Base-by-base conservation (phyloP, 352 stramenopile genomes). In the Aphanomyces invadans region DNA sequence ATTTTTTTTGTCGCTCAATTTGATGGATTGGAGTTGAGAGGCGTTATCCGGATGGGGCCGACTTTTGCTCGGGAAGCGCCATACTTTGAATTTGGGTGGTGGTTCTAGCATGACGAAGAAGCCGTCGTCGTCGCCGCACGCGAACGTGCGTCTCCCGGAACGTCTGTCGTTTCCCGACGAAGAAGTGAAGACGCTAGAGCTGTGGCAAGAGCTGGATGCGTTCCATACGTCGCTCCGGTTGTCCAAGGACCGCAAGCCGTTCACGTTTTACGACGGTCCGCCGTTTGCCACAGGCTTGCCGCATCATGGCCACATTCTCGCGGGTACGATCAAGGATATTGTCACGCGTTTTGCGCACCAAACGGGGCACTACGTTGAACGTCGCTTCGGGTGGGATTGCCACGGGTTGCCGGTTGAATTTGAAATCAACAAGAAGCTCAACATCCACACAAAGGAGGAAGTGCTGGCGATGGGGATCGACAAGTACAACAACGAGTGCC, bases 271-370 rank as follows among this genome's bases (percentile, higher is more conserved):
- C 80, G 97, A 99, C 76, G 97, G 97, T 0, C 97, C 97, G 48
- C 97, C 97, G 15, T 99, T 99, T 80, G 97, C 97, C 29, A 99
- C 97, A 31, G 97, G 88, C 1, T 76, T 99, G 66, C 97, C 97
- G 7, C 97, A 99, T 78, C 98, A 99, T 79, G 97, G 97, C 44
- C 96, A 99, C 80, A 97, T 99, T 71, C 77, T 99, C 36, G 96
- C 96, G 25, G 97, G 97, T 39, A 99, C 97, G 46, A 99, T 99
- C 79, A 99, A 99, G 79, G 97, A 99, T 78, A 98, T 95, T 23
- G 96, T 99, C 33, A 99, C 97, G n/a, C 92, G 97, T 11, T 99
- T 98, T 71, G 97, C 97, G n/a, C 94, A 97, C 77, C 95, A 98
- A 80, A 99, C 92, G 0, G 96, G 96, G 7, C 95, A 99, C 76